phyloP scores from a whole-genome alignment of 495 filamentous ascomycete genomes.

The Copromyces sp. region DNA sequence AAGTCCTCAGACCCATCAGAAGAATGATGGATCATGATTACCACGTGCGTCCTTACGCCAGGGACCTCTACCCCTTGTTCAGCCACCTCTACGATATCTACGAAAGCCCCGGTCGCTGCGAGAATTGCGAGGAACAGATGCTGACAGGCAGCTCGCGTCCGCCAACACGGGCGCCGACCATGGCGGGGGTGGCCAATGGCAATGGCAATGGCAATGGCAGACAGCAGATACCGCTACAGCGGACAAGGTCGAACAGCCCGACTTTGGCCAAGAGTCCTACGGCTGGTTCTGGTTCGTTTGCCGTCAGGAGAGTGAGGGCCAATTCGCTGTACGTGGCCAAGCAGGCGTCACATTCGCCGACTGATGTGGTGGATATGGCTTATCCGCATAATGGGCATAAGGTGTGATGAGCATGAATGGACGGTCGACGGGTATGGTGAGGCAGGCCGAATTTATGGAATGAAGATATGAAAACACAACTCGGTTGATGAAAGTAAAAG shows the following conservation, averaged over 20 bases:
- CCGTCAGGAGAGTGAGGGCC: neutral
- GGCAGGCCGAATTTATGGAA: neutral
- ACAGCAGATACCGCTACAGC: neutral
- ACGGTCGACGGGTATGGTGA: neutral
- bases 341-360: neutral
- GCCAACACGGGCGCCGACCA: neutral
- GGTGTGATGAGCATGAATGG: neutral
- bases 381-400: neutral
- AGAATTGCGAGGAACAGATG: conserved; percentile 20
- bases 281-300: neutral
- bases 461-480: neutral
- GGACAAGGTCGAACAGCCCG: neutral
- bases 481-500: neutral
- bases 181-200: neutral
- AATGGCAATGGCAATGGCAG: neutral
- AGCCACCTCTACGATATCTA: conserved; percentile 19
- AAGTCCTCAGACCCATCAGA: conserved; percentile 13
- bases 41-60: conserved; percentile 14
- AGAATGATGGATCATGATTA: conserved; percentile 20
- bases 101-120: conserved; percentile 14
- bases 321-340: neutral
- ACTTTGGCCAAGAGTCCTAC: neutral
- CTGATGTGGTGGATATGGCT: neutral
- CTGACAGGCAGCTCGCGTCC: conserved; percentile 6
- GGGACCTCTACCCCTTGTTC: conserved; percentile 21